Base-by-base conservation (phyloP, 257 asterid species). In the Nicotiana noctiflora region DNA sequence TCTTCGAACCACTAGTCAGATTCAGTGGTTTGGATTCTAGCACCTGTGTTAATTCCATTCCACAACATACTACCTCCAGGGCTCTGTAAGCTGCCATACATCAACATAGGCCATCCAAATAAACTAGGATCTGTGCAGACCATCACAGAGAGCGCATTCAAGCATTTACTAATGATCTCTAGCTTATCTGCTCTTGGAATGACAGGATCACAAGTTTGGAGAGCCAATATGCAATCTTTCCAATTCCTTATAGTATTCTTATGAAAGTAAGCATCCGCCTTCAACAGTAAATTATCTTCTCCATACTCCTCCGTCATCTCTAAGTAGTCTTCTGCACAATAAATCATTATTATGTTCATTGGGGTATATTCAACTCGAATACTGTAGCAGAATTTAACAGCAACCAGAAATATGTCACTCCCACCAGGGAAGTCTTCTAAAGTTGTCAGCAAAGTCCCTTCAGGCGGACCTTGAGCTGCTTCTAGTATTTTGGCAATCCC, bases 1-100 rank as follows among this genome's bases (percentile, higher is more conserved):
- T 96, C 99, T 81, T 96, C 98, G 66, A 89, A 96, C 99, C 99
- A 96, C 99, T 97, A 96, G 78, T 93, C 92, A 8, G 97, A 94
- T 84, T 94, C 95, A 14, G 78, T 66, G 55, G 93, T 88, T 49
- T 91, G 95, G 84, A 96, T 90, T 84, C 77, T 96, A 61, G 99
- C 99, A 53, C 99, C 98, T 0, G 98, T 96, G 81, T 91, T 86
- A 84, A 96, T 96, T 57, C 99, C 99, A 40, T 96, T 96, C 99
- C 99, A 96, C 19, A 96, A 84, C 49, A 96, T 93, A 89, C 98
- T 96, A 77, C 99, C 99, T 29, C 97, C 97, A 9, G 99, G 99
- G 90, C 98, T 96, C 75, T 96, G 99, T 72, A 90, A 85, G 83
- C 96, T 90, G 40, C 98, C 99, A 57, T 96, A 93, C 98, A 96